Percentiles rank a stretch among this genome's conserved stretches.
Conservation (phyloP, 306 rosid species). For the Prunus persica region Prunus_persica_NCBIv2 NC_034014.1:27014501-27015000, state of each 20-base stretch:
- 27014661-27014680: constrained; percentile 71
- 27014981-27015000: background rate
- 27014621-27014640: constrained; percentile 86
- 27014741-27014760: background rate
- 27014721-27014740: background rate
- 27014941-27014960: background rate
- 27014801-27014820: no score
- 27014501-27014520: constrained; percentile 16
- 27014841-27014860: no score
- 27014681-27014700: constrained; percentile 5
- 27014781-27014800: background rate
- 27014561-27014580: constrained; percentile 47
- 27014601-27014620: constrained; percentile 56
- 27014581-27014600: constrained; percentile 45
- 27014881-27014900: background rate
- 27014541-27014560: constrained; percentile 63
- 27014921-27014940: background rate
- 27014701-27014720: background rate
- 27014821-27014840: background rate
- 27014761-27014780: background rate
- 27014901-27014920: background rate
- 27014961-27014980: background rate
- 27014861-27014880: no score
- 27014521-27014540: constrained; percentile 86
- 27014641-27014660: constrained; percentile 80